Percentiles rank a stretch among this genome's conserved stretches.
Conservation (phyloP, 179 eudicot species). For the Carnegiea gigantea region DNA sequence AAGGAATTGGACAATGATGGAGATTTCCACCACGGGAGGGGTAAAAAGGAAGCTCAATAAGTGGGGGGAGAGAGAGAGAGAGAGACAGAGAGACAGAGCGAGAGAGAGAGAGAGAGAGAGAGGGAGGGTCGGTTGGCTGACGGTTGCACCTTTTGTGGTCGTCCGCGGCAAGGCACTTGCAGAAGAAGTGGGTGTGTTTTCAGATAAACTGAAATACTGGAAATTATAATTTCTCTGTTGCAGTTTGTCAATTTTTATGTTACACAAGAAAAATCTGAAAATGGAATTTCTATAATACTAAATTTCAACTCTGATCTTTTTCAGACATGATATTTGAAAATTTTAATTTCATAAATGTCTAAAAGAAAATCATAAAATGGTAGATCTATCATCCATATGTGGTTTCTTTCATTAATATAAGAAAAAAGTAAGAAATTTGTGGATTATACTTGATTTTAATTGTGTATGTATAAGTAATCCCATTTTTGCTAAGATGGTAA, state of each 20-base stretch:
- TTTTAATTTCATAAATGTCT: not conserved
- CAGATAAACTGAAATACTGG: not conserved
- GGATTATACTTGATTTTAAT: too few species aligned
- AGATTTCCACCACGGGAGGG: constrained; percentile 21
- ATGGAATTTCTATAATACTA: not conserved
- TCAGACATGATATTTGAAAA: too few species aligned
- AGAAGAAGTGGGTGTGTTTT: constrained; percentile 18
- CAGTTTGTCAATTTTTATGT: not conserved
- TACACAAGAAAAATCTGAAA: not conserved
- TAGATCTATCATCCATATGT: too few species aligned
- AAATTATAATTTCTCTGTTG: not conserved
- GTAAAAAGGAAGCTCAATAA: not conserved
- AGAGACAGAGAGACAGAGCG: not conserved
- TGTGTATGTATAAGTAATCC: too few species aligned
- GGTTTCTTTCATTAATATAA: too few species aligned
- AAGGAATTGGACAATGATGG: constrained; percentile 11
- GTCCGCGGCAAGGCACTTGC: constrained; percentile 18
- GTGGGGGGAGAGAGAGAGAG: not conserved
- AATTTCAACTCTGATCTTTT: not conserved
- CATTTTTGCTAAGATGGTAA: too few species aligned
- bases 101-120: not conserved
- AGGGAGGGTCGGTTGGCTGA: constrained; percentile 17
- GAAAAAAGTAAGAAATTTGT: too few species aligned
- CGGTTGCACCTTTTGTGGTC: constrained; percentile 27
- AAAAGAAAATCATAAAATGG: not conserved